Percentiles rank a stretch among this genome's conserved stretches.
Conservation (phyloP, 306 rosid species). For the Lotus japonicus region DNA sequence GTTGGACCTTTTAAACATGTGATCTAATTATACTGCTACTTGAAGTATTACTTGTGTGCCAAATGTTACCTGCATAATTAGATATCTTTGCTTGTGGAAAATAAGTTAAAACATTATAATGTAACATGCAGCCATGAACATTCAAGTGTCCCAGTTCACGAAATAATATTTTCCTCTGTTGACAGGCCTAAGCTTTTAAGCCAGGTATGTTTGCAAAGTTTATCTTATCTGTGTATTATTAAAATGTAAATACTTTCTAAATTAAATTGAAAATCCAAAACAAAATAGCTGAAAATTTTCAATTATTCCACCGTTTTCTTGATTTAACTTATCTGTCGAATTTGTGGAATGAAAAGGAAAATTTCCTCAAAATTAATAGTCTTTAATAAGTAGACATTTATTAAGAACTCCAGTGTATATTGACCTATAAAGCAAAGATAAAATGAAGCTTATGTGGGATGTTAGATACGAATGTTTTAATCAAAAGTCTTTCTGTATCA, state of each 20-base stretch:
- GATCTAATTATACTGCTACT: not conserved
- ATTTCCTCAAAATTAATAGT: not conserved
- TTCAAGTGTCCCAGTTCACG: slow-evolving; percentile 52
- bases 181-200: slow-evolving; percentile 99
- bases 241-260: not conserved
- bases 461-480: not conserved
- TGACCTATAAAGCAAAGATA: not conserved
- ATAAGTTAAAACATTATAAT: slow-evolving; percentile 23
- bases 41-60: not conserved
- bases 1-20: not conserved
- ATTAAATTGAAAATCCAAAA: not conserved
- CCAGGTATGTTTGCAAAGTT: slow-evolving; percentile 54
- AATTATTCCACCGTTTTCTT: not conserved
- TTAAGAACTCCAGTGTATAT: not conserved
- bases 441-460: not conserved
- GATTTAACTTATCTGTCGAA: not conserved
- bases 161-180: slow-evolving; percentile 84
- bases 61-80: slow-evolving; percentile 7
- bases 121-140: slow-evolving; percentile 63
- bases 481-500: not conserved
- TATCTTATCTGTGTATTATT: slow-evolving; percentile 4
- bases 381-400: not conserved
- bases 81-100: slow-evolving; percentile 12
- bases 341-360: not conserved
- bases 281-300: not conserved